A percentile compares a stretch with the other conserved stretches of the same genome.
These are phyloP conservation scores for Circinella minor DNA, from an alignment of 371 early-diverging fungal genomes.

Conservation along the genomic window DNA sequence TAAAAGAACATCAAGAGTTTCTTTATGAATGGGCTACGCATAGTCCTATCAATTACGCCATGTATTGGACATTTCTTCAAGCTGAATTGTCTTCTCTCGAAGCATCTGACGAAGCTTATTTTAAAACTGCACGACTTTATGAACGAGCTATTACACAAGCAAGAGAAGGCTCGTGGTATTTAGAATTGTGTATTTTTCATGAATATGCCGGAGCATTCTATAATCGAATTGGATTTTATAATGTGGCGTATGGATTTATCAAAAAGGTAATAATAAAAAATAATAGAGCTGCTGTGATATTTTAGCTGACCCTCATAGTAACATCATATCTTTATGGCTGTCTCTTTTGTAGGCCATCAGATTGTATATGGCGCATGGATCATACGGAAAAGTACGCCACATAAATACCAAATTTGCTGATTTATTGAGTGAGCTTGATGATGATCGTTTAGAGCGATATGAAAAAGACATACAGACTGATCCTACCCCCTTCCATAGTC, in stretches of 20 bases:
- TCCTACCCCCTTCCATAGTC: constrained; percentile 41
- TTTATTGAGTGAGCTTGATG: constrained; percentile 29
- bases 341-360: constrained; percentile 23
- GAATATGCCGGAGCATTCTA: constrained; percentile 49
- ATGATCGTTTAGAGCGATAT: constrained; percentile 33
- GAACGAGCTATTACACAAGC: constrained; percentile 45
- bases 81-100: constrained; percentile 34
- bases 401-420: constrained; percentile 26
- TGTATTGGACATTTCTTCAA: constrained; percentile 44
- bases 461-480: constrained; percentile 47
- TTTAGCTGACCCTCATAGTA: constrained; percentile 27
- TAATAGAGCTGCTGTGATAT: constrained; percentile 17
- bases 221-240: constrained; percentile 34
- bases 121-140: constrained; percentile 29
- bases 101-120: constrained; percentile 15
- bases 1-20: constrained; percentile 28
- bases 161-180: constrained; percentile 36
- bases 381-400: constrained; percentile 48
- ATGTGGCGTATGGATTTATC: constrained; percentile 39
- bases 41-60: constrained; percentile 28
- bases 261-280: constrained; percentile 25
- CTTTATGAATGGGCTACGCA: constrained; percentile 36
- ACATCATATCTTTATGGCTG: neutral
- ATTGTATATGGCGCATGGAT: constrained; percentile 32
- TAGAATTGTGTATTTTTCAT: constrained; percentile 39